Evolutionary conservation across 1,284 basidiomycete species (phyloP).

Genomic region (Malassezia equina): DNA sequence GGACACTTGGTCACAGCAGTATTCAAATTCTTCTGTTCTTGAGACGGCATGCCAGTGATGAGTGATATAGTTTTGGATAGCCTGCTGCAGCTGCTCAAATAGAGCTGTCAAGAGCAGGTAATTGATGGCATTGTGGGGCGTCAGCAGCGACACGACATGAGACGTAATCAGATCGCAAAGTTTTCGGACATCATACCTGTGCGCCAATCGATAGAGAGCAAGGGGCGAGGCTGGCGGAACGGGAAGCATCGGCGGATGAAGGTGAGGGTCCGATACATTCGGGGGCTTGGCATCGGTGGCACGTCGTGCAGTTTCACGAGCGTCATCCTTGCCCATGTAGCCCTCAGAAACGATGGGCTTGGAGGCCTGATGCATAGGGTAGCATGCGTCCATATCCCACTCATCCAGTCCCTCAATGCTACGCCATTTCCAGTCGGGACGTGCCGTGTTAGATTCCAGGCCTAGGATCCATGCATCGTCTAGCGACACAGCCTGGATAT

Average conservation of each 20-base stretch:
- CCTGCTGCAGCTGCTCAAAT: slow-evolving; percentile 31
- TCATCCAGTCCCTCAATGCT: slow-evolving; percentile 2
- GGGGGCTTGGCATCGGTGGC: background rate
- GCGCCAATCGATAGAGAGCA: slow-evolving; percentile 68
- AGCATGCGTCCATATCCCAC: background rate
- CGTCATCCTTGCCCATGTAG: background rate
- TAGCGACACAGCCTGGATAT: slow-evolving; percentile 31
- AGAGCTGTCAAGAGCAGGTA: slow-evolving; percentile 55
- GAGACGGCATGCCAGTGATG: slow-evolving; percentile 33
- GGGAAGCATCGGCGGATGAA: slow-evolving; percentile 60
- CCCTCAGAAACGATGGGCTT: slow-evolving; percentile 10
- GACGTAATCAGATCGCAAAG: slow-evolving; percentile 61
- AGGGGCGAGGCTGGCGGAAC: slow-evolving; percentile 52
- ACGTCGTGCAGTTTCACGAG: background rate
- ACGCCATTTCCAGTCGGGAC: slow-evolving; percentile 17
- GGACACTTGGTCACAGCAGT: slow-evolving; percentile 40
- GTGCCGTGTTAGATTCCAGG: background rate
- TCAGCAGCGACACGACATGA: slow-evolving; percentile 65
- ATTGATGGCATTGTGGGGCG: slow-evolving; percentile 62
- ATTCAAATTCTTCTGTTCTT: slow-evolving; percentile 33
- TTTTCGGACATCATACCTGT: slow-evolving; percentile 63
- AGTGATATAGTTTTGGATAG: slow-evolving; percentile 36
- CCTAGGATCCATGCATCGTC: slow-evolving; percentile 36
- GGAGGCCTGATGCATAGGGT: background rate
- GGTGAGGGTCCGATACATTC: slow-evolving; percentile 57